Base-by-base conservation (phyloP, 2,329 filamentous ascomycete species). In the Saccharata proteae region DNA sequence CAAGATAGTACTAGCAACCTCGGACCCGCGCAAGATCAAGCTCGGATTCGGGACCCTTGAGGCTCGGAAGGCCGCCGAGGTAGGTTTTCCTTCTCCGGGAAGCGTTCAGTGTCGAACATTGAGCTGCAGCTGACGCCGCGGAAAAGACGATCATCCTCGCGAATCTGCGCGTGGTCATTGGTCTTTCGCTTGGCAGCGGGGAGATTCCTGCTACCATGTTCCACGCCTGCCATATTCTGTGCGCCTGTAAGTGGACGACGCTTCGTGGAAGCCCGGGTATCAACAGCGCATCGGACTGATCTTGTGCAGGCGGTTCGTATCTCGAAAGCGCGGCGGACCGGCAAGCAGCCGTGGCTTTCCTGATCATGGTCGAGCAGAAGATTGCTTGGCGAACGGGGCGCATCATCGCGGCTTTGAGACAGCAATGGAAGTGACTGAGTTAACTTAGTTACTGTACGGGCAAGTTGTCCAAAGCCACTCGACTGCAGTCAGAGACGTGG, bases 161-260 rank as follows among this genome's bases (percentile, higher is more conserved):
- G 11, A 27, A 34, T 15, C 27, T 34, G 10, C 20, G 27, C 3
- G 26, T 14, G 13, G 27, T 34, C 9, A 26, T 34, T 10, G 32
- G 32, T 12, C 18, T 34, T 9, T 26, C 32, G 7, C 25, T 30
- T 27, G 26, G 26, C 20, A 34, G 30, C 16, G 26, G 23, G 9
- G 26, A 21, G 8, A 27, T 26, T 16, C 16, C 26, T 9, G 26
- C 32, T 10, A 27, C 32, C 10, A 34, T 21, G n/a, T 29, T 29
- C 27, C 32, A 34, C 7, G 32, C 32, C 6, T 34, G 26, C 12
- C 32, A 34, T 13, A 34, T 34, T 14, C 32, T 34, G 12, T 34
- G 26, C 10, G 16, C 32, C 8, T 34, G 32, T 34, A 22, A 34
- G 32, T 19, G 11, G n/a, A 21, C 19, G 7, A 7, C n/a, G n/a